Evolutionary conservation across 2,329 filamentous ascomycete species (phyloP).

Genomic region (Hymenoscyphus fraxineus): DNA sequence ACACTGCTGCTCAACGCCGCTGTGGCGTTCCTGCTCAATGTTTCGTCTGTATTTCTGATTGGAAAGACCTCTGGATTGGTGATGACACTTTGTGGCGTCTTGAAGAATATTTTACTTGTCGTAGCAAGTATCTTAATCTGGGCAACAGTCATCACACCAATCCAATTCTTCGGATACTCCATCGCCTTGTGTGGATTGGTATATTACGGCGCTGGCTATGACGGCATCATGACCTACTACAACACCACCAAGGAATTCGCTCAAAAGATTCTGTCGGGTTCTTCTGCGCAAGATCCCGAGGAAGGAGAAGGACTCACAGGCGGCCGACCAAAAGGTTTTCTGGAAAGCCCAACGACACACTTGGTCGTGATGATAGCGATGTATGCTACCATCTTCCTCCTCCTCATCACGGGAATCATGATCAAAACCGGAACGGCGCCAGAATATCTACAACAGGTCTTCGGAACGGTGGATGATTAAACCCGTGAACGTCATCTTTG

Average conservation of each 20-base stretch:
- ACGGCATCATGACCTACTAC: constrained; percentile 18
- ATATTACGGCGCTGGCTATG: constrained; percentile 53
- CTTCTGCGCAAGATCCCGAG: background rate
- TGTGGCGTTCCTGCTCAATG: constrained; percentile 75
- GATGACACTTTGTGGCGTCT: constrained; percentile 77
- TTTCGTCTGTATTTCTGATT: constrained; percentile 79
- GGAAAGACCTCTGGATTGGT: constrained; percentile 82
- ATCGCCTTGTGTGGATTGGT: constrained; percentile 73
- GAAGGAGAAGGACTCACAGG: background rate
- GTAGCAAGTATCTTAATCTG: constrained; percentile 75
- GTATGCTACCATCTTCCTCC: constrained; percentile 6
- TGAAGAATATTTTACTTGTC: constrained; percentile 82
- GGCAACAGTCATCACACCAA: constrained; percentile 66
- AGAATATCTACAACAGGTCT: background rate
- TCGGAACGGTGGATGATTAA: background rate
- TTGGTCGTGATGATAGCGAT: background rate
- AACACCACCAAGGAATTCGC: constrained; percentile 5
- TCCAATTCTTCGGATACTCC: constrained; percentile 79
- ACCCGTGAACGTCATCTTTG: too few relatives aligned
- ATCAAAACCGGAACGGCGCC: background rate
- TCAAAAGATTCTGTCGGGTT: constrained; percentile 10
- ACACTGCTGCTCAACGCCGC: constrained; percentile 72
- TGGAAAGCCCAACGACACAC: background rate
- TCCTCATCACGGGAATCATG: constrained; percentile 2
- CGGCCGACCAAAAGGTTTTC: background rate